These are phyloP conservation scores for Murraya koenigii DNA, from an alignment of 345 rosid genomes.

Conservation along the genomic window DNA sequence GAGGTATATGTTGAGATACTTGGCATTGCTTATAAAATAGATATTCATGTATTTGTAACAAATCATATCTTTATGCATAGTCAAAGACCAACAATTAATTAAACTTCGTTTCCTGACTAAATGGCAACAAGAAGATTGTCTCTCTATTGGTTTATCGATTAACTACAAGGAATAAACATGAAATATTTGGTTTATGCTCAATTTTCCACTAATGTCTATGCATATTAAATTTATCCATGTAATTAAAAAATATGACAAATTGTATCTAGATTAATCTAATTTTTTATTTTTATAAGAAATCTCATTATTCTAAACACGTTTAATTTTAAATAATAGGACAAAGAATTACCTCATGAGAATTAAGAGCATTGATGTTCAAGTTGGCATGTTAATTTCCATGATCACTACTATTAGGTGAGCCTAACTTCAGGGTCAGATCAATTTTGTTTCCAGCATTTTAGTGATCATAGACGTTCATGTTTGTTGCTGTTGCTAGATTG, in stretches of 20 bases:
- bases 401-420: background rate
- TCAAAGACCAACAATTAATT: background rate
- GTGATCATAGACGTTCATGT: background rate
- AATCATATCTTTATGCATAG: background rate
- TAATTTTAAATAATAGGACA: background rate
- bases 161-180: no score
- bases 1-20: no score
- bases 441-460: background rate
- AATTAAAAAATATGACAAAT: no score
- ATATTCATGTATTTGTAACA: no score
- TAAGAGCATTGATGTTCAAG: background rate
- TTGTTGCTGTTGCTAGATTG: background rate
- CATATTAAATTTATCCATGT: no score
- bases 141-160: background rate
- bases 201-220: no score
- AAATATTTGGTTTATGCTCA: no score
- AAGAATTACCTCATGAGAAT: background rate
- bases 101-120: background rate
- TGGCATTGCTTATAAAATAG: no score
- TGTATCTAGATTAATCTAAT: no score
- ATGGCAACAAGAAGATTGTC: background rate
- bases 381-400: background rate
- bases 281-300: background rate
- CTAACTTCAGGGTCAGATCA: constrained; percentile 7
- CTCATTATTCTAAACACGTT: background rate